Conservation (phyloP, 2,329 filamentous ascomycete genomes). For the Pseudocercospora vitis region DNA sequence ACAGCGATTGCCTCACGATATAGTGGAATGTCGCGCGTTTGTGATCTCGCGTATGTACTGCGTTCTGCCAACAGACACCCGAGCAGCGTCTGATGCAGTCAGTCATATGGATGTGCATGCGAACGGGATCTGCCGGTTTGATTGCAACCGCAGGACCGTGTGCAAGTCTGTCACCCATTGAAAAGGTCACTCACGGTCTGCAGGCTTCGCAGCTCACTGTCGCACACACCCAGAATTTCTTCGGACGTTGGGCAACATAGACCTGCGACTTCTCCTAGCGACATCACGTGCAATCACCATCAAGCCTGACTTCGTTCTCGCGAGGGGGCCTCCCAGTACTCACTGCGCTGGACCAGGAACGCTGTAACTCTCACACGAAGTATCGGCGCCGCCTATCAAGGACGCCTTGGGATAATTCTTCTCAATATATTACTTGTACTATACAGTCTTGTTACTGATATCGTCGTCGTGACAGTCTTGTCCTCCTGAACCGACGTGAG, state of each 20-base stretch:
- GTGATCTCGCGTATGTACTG: background rate
- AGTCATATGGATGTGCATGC: background rate
- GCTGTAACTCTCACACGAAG: background rate
- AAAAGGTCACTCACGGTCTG: background rate
- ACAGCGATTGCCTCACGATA: too few relatives aligned
- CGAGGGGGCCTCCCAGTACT: too few relatives aligned
- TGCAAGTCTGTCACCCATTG: background rate
- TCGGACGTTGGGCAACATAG: too few relatives aligned
- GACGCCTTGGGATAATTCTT: background rate
- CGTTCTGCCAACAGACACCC: slow-evolving; percentile 2
- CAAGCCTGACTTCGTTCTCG: too few relatives aligned
- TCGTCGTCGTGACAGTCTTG: slow-evolving; percentile 7
- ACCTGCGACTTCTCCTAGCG: too few relatives aligned
- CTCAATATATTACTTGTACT: slow-evolving; percentile 7
- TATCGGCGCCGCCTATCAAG: background rate
- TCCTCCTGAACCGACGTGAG: background rate
- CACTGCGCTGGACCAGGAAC: too few relatives aligned
- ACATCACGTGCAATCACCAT: too few relatives aligned
- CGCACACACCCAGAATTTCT: background rate
- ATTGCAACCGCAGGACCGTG: background rate
- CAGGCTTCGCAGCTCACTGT: background rate
- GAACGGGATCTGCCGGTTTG: background rate
- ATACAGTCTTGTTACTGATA: slow-evolving; percentile 1
- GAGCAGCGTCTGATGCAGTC: background rate
- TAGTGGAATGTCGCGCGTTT: too few relatives aligned